These are phyloP conservation scores for Schizophyllum commune DNA, from an alignment of 1,284 basidiomycete genomes.

Conservation along the genomic window DNA sequence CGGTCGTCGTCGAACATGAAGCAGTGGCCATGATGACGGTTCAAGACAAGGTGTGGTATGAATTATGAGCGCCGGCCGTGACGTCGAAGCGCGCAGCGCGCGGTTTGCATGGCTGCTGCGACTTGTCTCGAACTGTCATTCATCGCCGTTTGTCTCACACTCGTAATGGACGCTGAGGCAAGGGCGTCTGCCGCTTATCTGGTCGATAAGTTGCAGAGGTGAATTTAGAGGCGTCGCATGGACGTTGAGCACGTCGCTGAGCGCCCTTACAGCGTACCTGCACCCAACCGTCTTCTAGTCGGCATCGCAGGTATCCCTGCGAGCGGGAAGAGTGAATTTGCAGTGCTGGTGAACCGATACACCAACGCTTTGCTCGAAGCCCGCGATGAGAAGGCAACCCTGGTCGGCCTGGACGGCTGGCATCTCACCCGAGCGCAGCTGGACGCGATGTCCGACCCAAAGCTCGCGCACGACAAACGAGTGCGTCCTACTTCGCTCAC, in stretches of 20 bases:
- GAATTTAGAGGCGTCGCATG: conserved; percentile 5
- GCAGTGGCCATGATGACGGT: not conserved
- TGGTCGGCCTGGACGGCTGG: conserved; percentile 83
- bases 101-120: not conserved
- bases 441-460: conserved; percentile 60
- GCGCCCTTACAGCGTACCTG: conserved; percentile 27
- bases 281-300: conserved; percentile 55
- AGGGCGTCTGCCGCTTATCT: conserved; percentile 25
- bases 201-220: conserved; percentile 29
- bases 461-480: conserved; percentile 60
- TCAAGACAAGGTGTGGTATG: not conserved
- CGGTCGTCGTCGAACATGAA: not conserved
- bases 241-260: not conserved
- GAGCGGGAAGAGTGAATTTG: conserved; percentile 76
- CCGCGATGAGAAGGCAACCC: conserved; percentile 30
- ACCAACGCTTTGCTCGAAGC: conserved; percentile 34
- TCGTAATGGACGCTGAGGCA: conserved; percentile 25
- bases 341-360: conserved; percentile 43
- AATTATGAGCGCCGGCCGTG: not conserved
- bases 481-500: not conserved
- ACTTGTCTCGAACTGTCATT: not conserved
- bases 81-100: not conserved
- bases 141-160: not conserved
- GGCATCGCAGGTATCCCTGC: conserved; percentile 78
- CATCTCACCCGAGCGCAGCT: conserved; percentile 66